These are phyloP conservation scores for Leccinum broughii DNA, from an alignment of 768 basidiomycete species.

Conservation along the genomic window DNA sequence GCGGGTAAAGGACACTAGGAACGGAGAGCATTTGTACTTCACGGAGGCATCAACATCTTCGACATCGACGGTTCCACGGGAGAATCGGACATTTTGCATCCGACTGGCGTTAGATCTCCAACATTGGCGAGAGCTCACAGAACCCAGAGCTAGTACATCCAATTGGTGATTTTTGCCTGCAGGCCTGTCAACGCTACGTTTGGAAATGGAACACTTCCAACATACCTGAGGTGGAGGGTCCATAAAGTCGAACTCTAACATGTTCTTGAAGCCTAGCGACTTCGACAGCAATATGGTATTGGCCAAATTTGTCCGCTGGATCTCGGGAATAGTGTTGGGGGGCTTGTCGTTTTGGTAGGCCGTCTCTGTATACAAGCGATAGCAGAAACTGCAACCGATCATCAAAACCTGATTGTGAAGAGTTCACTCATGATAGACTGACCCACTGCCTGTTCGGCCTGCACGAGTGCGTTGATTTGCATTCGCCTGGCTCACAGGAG, in stretches of 20 bases:
- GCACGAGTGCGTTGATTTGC: conserved; percentile 95
- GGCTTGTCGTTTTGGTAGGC: conserved; percentile 96
- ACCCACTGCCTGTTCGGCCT: conserved; percentile 95
- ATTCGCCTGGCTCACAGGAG: conserved; percentile 98
- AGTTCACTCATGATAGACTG: conserved; percentile 28
- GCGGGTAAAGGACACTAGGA: conserved; percentile 95
- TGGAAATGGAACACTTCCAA: background rate
- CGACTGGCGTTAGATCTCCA: conserved; percentile 88
- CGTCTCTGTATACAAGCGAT: conserved; percentile 96
- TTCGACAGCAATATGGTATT: conserved; percentile 95
- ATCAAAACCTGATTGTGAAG: conserved; percentile 5
- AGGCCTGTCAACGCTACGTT: conserved; percentile 1
- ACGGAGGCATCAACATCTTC: conserved; percentile 95
- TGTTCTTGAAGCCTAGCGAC: conserved; percentile 94
- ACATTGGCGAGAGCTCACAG: conserved; percentile 96
- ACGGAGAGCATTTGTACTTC: conserved; percentile 96
- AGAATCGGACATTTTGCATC: conserved; percentile 98
- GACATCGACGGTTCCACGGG: conserved; percentile 99
- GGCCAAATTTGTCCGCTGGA: conserved; percentile 95
- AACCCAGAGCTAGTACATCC: conserved; percentile 99
- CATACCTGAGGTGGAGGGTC: conserved; percentile 98
- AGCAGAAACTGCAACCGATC: conserved; percentile 68
- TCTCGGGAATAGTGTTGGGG: conserved; percentile 95
- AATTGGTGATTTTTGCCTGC: conserved; percentile 95
- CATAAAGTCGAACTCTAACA: conserved; percentile 99